Conservation (phyloP, 768 basidiomycete species). For the Leccinum fibrillosum region DNA sequence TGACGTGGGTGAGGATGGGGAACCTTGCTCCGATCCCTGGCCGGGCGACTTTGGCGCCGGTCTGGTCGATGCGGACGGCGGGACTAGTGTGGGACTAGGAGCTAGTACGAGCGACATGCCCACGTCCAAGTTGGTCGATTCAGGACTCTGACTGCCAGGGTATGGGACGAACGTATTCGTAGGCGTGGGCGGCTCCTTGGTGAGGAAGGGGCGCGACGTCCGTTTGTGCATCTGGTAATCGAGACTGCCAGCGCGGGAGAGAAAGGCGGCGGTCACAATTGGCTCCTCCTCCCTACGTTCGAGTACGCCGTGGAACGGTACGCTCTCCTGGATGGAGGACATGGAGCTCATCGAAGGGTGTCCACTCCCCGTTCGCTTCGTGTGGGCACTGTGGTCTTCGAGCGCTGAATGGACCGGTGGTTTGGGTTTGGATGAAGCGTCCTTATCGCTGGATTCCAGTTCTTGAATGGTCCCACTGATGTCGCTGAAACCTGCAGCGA, state of each 20-base stretch:
- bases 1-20: constrained; percentile 30
- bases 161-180: neutral
- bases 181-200: neutral
- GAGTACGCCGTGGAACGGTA: neutral
- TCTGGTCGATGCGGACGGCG: neutral
- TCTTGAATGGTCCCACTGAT: constrained; percentile 23
- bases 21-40: neutral
- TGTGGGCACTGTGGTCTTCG: constrained; percentile 15
- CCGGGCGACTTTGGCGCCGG: neutral
- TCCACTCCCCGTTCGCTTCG: constrained; percentile 24
- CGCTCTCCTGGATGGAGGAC: constrained; percentile 40
- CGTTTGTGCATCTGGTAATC: constrained; percentile 15
- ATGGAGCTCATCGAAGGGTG: constrained; percentile 45
- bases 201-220: neutral
- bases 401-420: constrained; percentile 2
- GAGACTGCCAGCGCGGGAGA: constrained; percentile 18
- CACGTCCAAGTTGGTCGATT: constrained; percentile 6
- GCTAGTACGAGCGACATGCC: constrained; percentile 8
- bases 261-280: constrained; percentile 1
- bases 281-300: neutral
- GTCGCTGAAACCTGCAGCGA: constrained; percentile 45
- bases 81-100: constrained; percentile 13
- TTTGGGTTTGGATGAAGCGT: neutral
- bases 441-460: neutral
- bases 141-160: neutral